Base-by-base conservation (phyloP, 495 filamentous ascomycete species). In the Chaetomium fimeti region DNA sequence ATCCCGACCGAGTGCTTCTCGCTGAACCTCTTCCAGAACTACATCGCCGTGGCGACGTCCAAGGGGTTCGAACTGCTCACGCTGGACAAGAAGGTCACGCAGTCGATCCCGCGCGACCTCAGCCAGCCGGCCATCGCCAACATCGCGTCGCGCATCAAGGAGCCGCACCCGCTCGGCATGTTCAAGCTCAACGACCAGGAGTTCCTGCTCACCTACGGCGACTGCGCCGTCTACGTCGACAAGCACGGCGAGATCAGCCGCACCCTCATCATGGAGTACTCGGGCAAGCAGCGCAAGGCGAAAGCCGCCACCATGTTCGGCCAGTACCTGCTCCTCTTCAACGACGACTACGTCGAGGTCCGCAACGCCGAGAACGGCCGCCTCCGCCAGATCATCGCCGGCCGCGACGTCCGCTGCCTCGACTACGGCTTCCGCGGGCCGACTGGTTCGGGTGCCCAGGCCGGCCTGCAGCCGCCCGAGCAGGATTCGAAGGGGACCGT, bases 11-110 rank as follows among this genome's bases (percentile, higher is more conserved):
- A 99, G 72, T 94, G 91, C 72, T 96, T 89, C 75, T 88, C 89
- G 28, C 90, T 99, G 70, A 97, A 97, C 77, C 85, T 99, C 53
- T 98, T 98, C 84, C 91, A 97, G 75, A 88, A 86, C 1, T 92
- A 89, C 60, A 89, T 99, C 29, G 91, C 94, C 28, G 91, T 99
- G 47, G 87, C 91, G 24, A 98, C 94, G 4, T 84, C 89, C 27
- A 89, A 89, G 62, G 93, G 94, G n/a, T 91, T 99, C 68, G 94
- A 99, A 75, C 89, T 98, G 43, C 84, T 99, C 73, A 97, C 91
- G 7, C 84, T 99, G 29, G 94, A 99, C 75, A 97, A 96, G 79
- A 99, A 99, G 73, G 85, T 90, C 48, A 86, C 94, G 3, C 91
- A 89, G 85, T 91, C 88, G 16, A 89, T 99, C 28, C 95, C 94